These are phyloP conservation scores for Hypoxylon intermedium DNA, from an alignment of 495 filamentous ascomycete genomes.

Conservation along the genomic window DNA sequence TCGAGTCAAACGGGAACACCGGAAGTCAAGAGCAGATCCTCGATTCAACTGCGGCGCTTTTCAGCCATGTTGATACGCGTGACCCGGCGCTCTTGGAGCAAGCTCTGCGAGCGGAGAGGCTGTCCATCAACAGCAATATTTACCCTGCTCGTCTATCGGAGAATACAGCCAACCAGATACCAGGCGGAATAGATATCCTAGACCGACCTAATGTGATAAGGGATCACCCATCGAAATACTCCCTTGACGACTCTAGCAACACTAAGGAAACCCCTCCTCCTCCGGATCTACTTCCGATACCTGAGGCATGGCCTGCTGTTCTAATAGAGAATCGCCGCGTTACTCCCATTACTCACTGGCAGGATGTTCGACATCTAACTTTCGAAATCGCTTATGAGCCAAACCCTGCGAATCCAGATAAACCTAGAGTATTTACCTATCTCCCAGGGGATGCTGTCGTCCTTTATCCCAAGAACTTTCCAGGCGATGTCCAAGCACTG, in stretches of 20 bases:
- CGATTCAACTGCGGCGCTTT: constrained; percentile 35
- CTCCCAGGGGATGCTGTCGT: constrained; percentile 76
- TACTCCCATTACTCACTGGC: constrained; percentile 82
- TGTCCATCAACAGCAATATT: constrained; percentile 25
- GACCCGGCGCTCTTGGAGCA: constrained; percentile 10
- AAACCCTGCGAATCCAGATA: background rate
- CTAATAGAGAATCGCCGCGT: constrained; percentile 70
- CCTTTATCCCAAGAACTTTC: constrained; percentile 86
- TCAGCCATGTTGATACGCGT: constrained; percentile 32
- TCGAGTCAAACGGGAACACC: constrained; percentile 1
- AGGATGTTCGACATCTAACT: constrained; percentile 85
- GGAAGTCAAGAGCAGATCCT: constrained; percentile 9
- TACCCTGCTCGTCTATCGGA: constrained; percentile 34
- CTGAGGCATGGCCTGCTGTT: constrained; percentile 50
- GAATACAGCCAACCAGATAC: constrained; percentile 23
- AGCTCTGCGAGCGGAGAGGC: constrained; percentile 19
- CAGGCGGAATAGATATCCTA: constrained; percentile 33
- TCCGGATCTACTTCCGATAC: constrained; percentile 61
- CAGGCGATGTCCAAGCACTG: constrained; percentile 75
- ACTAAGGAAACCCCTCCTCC: constrained; percentile 42
- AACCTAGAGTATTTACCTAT: constrained; percentile 49
- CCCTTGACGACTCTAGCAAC: constrained; percentile 22
- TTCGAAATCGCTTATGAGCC: constrained; percentile 55
- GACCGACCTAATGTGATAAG: constrained; percentile 46
- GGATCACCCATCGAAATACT: constrained; percentile 47